phyloP scores from a whole-genome alignment of 371 early-diverging fungal species.

The Nematocida ironsii region DNA sequence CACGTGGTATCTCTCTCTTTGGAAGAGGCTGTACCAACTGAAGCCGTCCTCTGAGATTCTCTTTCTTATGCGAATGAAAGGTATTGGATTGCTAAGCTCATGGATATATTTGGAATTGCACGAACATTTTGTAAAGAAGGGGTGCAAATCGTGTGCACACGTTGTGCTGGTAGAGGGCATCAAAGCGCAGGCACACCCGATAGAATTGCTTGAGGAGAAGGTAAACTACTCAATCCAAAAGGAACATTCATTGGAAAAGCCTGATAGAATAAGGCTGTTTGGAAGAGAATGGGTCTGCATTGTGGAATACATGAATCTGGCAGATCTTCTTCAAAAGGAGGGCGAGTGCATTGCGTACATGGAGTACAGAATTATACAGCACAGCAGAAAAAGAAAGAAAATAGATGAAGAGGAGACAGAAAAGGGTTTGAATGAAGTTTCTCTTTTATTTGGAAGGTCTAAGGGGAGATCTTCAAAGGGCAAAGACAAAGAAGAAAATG shows the following conservation, averaged over 20 bases:
- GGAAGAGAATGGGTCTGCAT: constrained; percentile 35
- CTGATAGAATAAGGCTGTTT: constrained; percentile 25
- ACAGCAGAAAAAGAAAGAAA: neutral
- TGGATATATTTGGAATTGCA: constrained; percentile 42
- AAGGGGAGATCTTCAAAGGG: neutral
- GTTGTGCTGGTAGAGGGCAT: constrained; percentile 31
- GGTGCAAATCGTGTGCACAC: constrained; percentile 31
- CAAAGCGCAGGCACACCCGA: constrained; percentile 32
- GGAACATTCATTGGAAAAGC: constrained; percentile 30
- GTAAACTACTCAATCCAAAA: neutral
- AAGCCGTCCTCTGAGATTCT: constrained; percentile 58
- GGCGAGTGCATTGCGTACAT: neutral
- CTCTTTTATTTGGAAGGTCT: constrained; percentile 47
- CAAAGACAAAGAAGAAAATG: neutral
- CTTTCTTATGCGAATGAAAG: constrained; percentile 63
- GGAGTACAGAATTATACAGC: constrained; percentile 32
- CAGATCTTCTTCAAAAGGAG: neutral
- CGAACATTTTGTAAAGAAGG: constrained; percentile 22
- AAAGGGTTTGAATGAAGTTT: constrained; percentile 55
- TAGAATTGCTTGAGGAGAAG: constrained; percentile 36
- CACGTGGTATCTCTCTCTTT: constrained; percentile 65
- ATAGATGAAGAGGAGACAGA: constrained; percentile 55
- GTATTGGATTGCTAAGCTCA: constrained; percentile 12
- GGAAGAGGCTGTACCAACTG: constrained; percentile 55
- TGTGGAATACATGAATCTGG: neutral